phyloP scores from a whole-genome alignment of 2,329 filamentous ascomycete genomes.

The Exophiala sp. region DNA sequence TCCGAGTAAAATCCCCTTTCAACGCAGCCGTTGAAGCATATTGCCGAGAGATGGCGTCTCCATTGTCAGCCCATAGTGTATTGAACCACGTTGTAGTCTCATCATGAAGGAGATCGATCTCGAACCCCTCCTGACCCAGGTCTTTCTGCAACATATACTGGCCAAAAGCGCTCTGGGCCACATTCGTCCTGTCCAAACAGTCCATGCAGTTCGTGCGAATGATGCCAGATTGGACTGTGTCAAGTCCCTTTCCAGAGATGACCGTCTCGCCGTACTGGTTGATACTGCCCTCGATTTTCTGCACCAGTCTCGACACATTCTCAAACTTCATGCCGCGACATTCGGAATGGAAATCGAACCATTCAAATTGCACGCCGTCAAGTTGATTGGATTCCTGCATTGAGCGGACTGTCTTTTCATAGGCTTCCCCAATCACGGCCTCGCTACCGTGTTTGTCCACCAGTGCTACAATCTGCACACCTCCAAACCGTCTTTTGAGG shows the following conservation, averaged over 20 bases:
- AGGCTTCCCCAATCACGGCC: conserved; percentile 69
- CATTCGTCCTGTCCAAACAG: conserved; percentile 91
- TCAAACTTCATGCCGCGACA: conserved; percentile 98
- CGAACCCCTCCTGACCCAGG: conserved; percentile 67
- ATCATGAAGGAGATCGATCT: conserved; percentile 68
- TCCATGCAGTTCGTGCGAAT: conserved; percentile 99
- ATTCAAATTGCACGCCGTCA: conserved; percentile 67
- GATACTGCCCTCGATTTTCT: conserved; percentile 61
- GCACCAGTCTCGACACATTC: conserved; percentile 75
- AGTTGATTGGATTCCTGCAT: conserved; percentile 59
- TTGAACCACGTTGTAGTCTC: conserved; percentile 90
- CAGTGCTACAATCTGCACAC: conserved; percentile 71
- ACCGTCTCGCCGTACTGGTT: conserved; percentile 67
- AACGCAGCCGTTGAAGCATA: conserved; percentile 93
- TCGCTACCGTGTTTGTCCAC: conserved; percentile 87
- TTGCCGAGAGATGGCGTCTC: conserved; percentile 89
- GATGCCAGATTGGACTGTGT: conserved; percentile 61
- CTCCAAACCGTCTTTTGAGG: conserved; percentile 64
- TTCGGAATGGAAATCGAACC: conserved; percentile 93
- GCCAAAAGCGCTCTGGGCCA: conserved; percentile 86
- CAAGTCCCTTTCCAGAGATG: conserved; percentile 40
- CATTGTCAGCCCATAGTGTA: conserved; percentile 93
- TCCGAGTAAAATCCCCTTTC: conserved; percentile 90
- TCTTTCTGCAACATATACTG: conserved; percentile 76
- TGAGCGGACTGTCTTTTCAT: conserved; percentile 59